Conservation (phyloP, 176 grass and related monocot species). For the Puccinellia tenuiflora region DNA sequence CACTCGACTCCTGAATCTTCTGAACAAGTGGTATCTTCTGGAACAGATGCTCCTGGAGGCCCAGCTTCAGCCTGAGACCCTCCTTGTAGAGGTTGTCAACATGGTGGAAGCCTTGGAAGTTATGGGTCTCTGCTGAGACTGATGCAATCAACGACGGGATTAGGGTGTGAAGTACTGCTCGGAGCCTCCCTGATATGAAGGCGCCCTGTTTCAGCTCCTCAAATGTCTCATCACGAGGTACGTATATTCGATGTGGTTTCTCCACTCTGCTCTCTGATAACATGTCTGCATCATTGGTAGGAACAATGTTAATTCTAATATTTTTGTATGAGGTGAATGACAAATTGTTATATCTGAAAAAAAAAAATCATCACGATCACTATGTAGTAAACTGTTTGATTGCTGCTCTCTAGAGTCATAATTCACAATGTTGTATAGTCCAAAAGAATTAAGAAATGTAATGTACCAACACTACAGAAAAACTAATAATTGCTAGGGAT, state of each 20-base stretch:
- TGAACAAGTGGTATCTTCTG: constrained; percentile 90
- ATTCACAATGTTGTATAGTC: not conserved
- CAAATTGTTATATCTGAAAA: not conserved
- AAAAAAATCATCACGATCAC: not conserved
- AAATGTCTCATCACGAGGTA: constrained; percentile 87
- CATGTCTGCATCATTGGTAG: constrained; percentile 53
- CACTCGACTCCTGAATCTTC: constrained; percentile 96
- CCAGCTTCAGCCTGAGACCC: constrained; percentile 88
- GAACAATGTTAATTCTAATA: not conserved
- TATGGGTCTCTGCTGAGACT: constrained; percentile 80
- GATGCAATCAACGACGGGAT: constrained; percentile 91
- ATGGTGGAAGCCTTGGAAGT: constrained; percentile 93
- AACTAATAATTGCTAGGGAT: not conserved
- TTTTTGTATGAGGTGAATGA: not conserved
- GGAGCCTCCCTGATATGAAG: constrained; percentile 81
- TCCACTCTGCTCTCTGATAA: constrained; percentile 77
- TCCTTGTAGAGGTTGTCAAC: constrained; percentile 99
- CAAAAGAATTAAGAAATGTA: not conserved
- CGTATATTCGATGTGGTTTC: constrained; percentile 90
- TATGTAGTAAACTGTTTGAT: not conserved
- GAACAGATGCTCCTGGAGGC: constrained; percentile 92
- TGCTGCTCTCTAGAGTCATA: not conserved
- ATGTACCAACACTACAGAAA: not conserved
- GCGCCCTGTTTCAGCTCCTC: constrained; percentile 93
- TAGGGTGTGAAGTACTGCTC: constrained; percentile 82